phyloP scores from a whole-genome alignment of 2,329 filamentous ascomycete species.

The Paecilomyces sp. region DNA sequence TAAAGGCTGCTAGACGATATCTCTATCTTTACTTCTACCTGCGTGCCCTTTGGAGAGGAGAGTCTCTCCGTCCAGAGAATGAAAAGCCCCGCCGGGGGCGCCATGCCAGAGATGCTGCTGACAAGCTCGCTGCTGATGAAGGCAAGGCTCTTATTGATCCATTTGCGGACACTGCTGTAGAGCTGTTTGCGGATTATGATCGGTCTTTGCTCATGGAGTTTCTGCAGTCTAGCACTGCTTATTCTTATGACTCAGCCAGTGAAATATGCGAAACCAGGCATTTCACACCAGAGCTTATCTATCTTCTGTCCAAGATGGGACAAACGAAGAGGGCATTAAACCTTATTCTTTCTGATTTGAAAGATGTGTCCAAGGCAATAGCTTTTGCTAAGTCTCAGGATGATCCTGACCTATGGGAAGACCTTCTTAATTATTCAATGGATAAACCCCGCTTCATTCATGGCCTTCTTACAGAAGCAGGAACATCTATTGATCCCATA shows the following conservation, averaged over 20 bases:
- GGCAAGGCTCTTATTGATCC: conserved; percentile 68
- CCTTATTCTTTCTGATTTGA: conserved; percentile 88
- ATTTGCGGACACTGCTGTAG: conserved; percentile 79
- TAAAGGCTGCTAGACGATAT: conserved; percentile 59
- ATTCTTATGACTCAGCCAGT: conserved; percentile 69
- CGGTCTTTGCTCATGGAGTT: conserved; percentile 77
- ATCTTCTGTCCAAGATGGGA: conserved; percentile 89
- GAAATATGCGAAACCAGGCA: conserved; percentile 70
- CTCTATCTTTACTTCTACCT: conserved; percentile 91
- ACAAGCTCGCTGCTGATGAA: conserved; percentile 47
- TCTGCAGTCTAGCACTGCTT: conserved; percentile 74
- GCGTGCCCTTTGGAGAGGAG: conserved; percentile 73
- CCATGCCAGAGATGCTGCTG: conserved; percentile 33
- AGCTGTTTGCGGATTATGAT: conserved; percentile 80
- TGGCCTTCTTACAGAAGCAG: conserved; percentile 84
- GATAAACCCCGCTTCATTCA: conserved; percentile 94
- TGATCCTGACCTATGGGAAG: conserved; percentile 89
- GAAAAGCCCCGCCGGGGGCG: conserved; percentile 29
- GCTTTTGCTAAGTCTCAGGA: conserved; percentile 90
- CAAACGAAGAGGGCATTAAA: conserved; percentile 86
- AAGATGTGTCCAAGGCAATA: conserved; percentile 87
- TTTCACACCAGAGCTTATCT: conserved; percentile 90
- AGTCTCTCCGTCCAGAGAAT: conserved; percentile 44
- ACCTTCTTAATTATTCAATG: conserved; percentile 92
- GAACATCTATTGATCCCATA: conserved; percentile 88